Percentiles rank a stretch among this genome's conserved stretches.
Evolutionary conservation across 164 flowering plant species (phyloP).

Genomic region (Pachysandra terminalis): DNA sequence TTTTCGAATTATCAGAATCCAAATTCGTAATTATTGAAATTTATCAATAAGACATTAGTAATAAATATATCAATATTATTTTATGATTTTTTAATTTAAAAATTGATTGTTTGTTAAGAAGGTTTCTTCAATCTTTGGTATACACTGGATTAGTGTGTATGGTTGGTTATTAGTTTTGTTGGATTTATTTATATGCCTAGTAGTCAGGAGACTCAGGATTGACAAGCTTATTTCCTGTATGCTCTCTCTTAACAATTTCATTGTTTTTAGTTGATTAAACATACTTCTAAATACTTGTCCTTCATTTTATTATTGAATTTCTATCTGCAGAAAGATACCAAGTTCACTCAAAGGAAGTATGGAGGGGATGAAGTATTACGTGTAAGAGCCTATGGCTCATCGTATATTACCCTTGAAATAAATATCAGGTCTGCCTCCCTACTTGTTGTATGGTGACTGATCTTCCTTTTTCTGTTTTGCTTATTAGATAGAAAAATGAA

Average conservation of each 20-base stretch:
- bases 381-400: slow-evolving; percentile 88
- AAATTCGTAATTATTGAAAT: no score
- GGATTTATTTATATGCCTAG: no score
- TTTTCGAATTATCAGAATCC: no score
- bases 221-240: slow-evolving; percentile 2
- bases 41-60: no score
- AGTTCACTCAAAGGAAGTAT: slow-evolving; percentile 27
- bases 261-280: slow-evolving; percentile 1
- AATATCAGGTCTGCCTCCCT: slow-evolving; percentile 63
- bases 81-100: no score
- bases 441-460: background rate
- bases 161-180: no score
- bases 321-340: slow-evolving; percentile 47
- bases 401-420: slow-evolving; percentile 81
- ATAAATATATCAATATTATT: no score
- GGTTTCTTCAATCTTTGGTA: no score
- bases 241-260: background rate
- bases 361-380: slow-evolving; percentile 66
- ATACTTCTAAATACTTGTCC: background rate
- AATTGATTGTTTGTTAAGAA: no score
- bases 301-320: slow-evolving; percentile 1
- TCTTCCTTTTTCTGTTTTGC: no score
- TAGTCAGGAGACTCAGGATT: no score
- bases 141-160: no score
- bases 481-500: background rate